These are phyloP conservation scores for Funneliformis caledonium DNA, from an alignment of 371 early-diverging fungal genomes.

Conservation along the genomic window DNA sequence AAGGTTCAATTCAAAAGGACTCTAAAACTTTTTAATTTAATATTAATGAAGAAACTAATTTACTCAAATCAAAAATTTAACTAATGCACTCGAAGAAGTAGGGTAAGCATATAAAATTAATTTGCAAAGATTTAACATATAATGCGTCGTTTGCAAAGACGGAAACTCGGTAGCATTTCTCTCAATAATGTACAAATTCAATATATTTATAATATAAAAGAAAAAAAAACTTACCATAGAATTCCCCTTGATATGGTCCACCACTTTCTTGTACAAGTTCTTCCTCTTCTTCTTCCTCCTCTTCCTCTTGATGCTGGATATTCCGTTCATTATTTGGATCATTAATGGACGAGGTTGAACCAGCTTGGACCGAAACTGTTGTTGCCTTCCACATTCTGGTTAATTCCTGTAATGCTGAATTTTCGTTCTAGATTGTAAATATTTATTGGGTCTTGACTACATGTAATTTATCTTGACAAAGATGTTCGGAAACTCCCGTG, in stretches of 20 bases:
- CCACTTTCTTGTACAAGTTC: slow-evolving; percentile 24
- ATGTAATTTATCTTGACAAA: neutral
- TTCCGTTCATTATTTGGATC: slow-evolving; percentile 13
- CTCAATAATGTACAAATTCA: neutral
- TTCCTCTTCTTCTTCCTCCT: slow-evolving; percentile 37
- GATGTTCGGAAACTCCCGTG: neutral
- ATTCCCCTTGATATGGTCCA: slow-evolving; percentile 26
- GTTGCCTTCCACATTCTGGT: slow-evolving; percentile 31
- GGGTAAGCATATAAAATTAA: neutral
- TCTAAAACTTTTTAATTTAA: neutral
- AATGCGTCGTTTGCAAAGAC: neutral
- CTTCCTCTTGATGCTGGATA: slow-evolving; percentile 24
- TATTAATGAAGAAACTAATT: neutral
- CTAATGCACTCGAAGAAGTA: neutral
- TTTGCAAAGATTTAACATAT: no score
- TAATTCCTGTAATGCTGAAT: neutral
- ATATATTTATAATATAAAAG: neutral
- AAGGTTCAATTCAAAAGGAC: neutral
- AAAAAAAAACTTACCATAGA: slow-evolving; percentile 18
- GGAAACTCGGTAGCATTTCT: neutral
- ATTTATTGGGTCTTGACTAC: neutral
- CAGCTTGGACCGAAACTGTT: neutral
- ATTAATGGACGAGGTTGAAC: slow-evolving; percentile 7
- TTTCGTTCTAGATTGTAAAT: neutral
- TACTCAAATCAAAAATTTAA: neutral